Evolutionary conservation across 176 grass and related monocot genomes (phyloP).

Genomic region (Cenchrus americanus): DNA sequence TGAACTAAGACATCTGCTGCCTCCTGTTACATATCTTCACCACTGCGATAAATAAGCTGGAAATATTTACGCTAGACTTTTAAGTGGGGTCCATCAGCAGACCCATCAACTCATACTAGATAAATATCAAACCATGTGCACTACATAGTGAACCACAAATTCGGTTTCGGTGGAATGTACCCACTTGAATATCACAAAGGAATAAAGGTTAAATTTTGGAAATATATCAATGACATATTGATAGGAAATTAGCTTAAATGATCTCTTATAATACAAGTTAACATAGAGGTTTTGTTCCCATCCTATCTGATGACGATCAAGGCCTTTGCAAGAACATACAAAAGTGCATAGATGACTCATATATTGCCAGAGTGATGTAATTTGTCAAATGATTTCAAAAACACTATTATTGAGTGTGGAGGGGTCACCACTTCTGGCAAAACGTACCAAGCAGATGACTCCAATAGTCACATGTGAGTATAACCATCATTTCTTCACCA

Average conservation of each 20-base stretch:
- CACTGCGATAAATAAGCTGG: not conserved
- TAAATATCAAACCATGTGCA: not conserved
- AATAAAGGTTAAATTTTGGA: not conserved
- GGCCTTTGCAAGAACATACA: not conserved
- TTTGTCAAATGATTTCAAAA: constrained; percentile 4
- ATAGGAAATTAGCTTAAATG: not conserved
- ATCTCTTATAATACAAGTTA: not conserved
- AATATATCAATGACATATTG: not conserved
- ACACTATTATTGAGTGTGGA: not conserved
- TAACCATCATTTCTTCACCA: not conserved
- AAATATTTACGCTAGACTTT: not conserved
- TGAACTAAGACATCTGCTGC: not conserved
- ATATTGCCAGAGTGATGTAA: not conserved
- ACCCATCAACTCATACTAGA: not conserved
- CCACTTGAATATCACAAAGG: not conserved
- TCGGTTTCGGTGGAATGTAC: not conserved
- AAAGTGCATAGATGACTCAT: not conserved
- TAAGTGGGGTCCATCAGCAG: not conserved
- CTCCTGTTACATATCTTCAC: not conserved
- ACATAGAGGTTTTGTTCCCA: not conserved
- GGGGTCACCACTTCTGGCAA: constrained; percentile 6
- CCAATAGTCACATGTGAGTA: not conserved
- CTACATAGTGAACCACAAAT: not conserved
- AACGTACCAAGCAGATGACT: constrained; percentile 9
- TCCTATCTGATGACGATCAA: not conserved